These are phyloP conservation scores for Mucor indicus DNA, from an alignment of 371 early-diverging fungal genomes.

Conservation along the genomic window DNA sequence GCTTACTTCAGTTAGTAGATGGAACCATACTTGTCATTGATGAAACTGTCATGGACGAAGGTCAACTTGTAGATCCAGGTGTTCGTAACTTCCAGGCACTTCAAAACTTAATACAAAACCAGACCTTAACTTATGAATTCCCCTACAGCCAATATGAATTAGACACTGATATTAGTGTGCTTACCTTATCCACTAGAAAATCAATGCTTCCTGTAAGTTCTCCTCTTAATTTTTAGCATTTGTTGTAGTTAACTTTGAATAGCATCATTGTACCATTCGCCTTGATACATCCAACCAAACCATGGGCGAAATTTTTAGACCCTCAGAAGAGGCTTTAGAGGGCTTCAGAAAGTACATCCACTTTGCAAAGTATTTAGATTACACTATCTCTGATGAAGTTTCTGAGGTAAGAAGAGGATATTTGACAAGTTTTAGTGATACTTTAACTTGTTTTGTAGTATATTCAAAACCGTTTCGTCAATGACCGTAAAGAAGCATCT, in stretches of 20 bases:
- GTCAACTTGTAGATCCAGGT: conserved; percentile 54
- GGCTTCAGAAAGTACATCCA: conserved; percentile 52
- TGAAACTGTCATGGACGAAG: conserved; percentile 63
- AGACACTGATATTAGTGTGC: conserved; percentile 53
- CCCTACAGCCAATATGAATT: conserved; percentile 62
- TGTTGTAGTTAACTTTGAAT: too few relatives aligned
- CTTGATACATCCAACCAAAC: conserved; percentile 17
- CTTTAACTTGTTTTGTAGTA: conserved; percentile 25
- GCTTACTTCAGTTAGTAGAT: conserved; percentile 54
- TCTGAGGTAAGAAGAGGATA: conserved; percentile 41
- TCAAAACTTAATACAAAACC: conserved; percentile 47
- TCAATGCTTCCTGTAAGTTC: conserved; percentile 58
- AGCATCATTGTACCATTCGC: conserved; percentile 50
- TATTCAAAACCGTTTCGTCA: conserved; percentile 55
- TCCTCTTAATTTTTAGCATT: not conserved
- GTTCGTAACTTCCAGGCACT: conserved; percentile 61
- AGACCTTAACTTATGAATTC: conserved; percentile 56
- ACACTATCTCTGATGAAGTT: conserved; percentile 50
- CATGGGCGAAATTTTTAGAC: conserved; percentile 4
- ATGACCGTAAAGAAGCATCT: conserved; percentile 50
- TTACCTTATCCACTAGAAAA: conserved; percentile 51
- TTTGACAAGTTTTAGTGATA: not conserved
- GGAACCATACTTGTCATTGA: conserved; percentile 59
- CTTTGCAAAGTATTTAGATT: conserved; percentile 36
- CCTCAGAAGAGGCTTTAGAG: conserved; percentile 30